Conservation (phyloP, 78 protist species). For the Guillardia theta region DNA sequence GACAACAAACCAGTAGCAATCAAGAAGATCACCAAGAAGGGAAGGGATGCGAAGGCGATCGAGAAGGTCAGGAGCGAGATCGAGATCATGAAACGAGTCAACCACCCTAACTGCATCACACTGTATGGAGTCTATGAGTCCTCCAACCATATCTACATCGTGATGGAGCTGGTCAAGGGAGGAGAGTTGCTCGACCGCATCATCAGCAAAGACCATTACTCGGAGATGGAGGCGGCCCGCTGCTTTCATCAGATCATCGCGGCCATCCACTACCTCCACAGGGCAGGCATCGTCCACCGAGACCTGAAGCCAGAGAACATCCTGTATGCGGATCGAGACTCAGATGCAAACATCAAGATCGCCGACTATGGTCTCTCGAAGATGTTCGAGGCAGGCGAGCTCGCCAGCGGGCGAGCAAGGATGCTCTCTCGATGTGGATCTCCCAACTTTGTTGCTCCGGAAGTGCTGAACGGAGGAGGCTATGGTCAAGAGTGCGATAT, state of each 20-base stretch:
- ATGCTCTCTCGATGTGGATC: neutral
- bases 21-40: neutral
- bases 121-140: neutral
- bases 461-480: neutral
- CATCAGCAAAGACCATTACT: neutral
- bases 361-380: neutral
- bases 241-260: neutral
- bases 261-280: neutral
- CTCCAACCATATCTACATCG: neutral
- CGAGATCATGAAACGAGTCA: neutral
- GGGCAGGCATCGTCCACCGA: neutral
- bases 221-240: neutral
- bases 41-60: neutral
- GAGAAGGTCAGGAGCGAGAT: neutral
- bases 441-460: conserved; percentile 2
- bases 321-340: neutral
- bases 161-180: neutral
- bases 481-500: neutral
- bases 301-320: neutral
- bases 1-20: too few relatives aligned
- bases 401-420: neutral
- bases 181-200: neutral
- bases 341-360: neutral
- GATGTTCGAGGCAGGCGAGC: neutral
- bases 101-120: neutral